Evolutionary conservation across 352 stramenopile genomes (phyloP).

Genomic region (Pythium coloratum): DNA sequence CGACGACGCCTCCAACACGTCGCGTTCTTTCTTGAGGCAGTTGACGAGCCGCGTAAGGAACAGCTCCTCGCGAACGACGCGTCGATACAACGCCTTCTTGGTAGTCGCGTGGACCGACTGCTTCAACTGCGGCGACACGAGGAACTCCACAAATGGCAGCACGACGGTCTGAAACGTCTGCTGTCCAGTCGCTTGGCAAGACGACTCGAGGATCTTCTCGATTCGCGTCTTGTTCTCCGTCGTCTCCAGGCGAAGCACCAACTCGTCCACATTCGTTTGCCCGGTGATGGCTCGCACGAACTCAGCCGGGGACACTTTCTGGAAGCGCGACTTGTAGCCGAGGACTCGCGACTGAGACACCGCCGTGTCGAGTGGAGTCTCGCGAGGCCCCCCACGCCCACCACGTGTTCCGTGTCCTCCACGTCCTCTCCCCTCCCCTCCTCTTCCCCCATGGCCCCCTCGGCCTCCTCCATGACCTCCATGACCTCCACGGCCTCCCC

Average conservation of each 20-base stretch:
- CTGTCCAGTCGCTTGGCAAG: neutral
- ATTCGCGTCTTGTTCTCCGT: neutral
- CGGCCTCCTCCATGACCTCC: neutral
- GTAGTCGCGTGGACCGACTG: slow-evolving; percentile 1
- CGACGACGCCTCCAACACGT: neutral
- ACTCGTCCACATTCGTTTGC: neutral
- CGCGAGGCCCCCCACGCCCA: neutral
- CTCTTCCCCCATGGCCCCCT: neutral
- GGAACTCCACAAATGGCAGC: slow-evolving; percentile 2
- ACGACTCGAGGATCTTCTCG: neutral
- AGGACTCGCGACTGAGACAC: neutral
- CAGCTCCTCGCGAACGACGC: neutral
- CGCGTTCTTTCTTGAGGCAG: slow-evolving; percentile 2
- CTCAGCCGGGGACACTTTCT: neutral
- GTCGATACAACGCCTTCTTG: neutral
- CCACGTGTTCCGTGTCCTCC: neutral
- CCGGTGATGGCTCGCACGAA: slow-evolving; percentile 5
- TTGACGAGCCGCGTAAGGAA: slow-evolving; percentile 1
- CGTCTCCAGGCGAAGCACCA: neutral
- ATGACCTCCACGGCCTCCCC: neutral
- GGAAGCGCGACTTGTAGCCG: neutral
- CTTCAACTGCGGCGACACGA: neutral
- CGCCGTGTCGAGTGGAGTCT: neutral
- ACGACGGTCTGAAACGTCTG: neutral
- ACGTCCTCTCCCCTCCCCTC: neutral